Conservation (phyloP, 345 rosid species). For the Carallia pectinifolia region DNA sequence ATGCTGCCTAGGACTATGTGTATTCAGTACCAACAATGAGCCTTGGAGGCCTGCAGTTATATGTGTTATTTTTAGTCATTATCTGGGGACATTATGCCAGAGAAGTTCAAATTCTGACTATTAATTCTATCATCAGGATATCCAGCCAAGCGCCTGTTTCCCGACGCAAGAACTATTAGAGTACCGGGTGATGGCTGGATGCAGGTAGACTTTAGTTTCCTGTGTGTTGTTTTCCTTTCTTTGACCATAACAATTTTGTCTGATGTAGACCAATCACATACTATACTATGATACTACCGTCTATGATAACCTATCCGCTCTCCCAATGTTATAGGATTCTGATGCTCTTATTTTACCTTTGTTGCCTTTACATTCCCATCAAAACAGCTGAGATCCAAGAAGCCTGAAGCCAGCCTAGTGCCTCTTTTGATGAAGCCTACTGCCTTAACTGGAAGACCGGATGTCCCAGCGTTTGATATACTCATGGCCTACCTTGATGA, state of each 20-base stretch:
- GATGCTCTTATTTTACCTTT: constrained; percentile 65
- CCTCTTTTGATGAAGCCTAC: constrained; percentile 73
- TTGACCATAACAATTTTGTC: constrained; percentile 28
- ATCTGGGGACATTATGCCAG: constrained; percentile 9
- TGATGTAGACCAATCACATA: constrained; percentile 27
- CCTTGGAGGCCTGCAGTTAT: background rate
- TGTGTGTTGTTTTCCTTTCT: constrained; percentile 18
- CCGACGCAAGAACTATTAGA: constrained; percentile 85
- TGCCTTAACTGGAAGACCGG: constrained; percentile 90
- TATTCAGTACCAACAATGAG: constrained; percentile 1
- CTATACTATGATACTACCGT: constrained; percentile 39
- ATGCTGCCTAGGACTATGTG: background rate
- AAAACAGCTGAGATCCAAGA: constrained; percentile 88
- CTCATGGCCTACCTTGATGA: constrained; percentile 76
- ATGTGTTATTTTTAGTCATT: background rate
- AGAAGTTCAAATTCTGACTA: constrained; percentile 31
- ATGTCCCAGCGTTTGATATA: constrained; percentile 70
- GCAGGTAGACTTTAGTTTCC: constrained; percentile 45
- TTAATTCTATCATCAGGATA: constrained; percentile 68
- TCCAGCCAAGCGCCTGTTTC: constrained; percentile 74
- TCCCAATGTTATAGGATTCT: constrained; percentile 61
- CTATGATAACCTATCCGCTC: constrained; percentile 53
- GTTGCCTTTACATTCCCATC: constrained; percentile 74
- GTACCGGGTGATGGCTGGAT: constrained; percentile 43
- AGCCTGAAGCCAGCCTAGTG: constrained; percentile 92